Evolutionary conservation across 2,329 filamentous ascomycete species (phyloP).

Genomic region (Fusarium nodosum): DNA sequence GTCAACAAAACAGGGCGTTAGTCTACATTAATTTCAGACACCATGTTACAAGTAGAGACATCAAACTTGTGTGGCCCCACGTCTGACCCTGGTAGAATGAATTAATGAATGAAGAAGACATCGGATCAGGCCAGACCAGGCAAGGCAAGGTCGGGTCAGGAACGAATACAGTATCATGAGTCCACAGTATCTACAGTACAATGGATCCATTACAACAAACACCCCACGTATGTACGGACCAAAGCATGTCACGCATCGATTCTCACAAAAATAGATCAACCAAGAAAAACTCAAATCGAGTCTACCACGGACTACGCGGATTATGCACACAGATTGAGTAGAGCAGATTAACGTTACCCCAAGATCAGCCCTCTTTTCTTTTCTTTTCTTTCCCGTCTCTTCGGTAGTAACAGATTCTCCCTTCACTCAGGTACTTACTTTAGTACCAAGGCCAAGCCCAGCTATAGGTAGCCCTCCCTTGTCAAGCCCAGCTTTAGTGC

Average conservation of each 20-base stretch:
- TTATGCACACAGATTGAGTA: conserved; percentile 11
- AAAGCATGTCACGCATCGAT: conserved; percentile 14
- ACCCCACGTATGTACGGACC: not conserved
- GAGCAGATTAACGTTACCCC: conserved; percentile 13
- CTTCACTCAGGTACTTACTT: too few species aligned
- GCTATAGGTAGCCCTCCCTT: conserved; percentile 25
- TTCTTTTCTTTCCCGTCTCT: too few species aligned
- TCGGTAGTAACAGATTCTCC: too few species aligned
- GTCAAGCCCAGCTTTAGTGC: conserved; percentile 11
- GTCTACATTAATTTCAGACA: not conserved
- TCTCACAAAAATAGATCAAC: conserved; percentile 15
- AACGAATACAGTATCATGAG: not conserved
- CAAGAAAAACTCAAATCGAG: conserved; percentile 1
- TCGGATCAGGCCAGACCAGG: not conserved
- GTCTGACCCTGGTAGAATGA: not conserved
- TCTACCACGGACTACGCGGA: not conserved
- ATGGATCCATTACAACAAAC: not conserved
- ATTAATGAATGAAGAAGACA: not conserved
- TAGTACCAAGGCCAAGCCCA: not conserved
- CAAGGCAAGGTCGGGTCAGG: not conserved
- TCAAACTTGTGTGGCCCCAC: not conserved
- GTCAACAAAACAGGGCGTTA: conserved; percentile 17
- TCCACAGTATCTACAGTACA: conserved; percentile 13
- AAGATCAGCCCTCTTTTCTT: conserved; percentile 3
- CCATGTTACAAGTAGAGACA: conserved; percentile 28